These are phyloP conservation scores for Claviceps arundinis DNA, from an alignment of 2,329 filamentous ascomycete genomes.

Conservation along the genomic window DNA sequence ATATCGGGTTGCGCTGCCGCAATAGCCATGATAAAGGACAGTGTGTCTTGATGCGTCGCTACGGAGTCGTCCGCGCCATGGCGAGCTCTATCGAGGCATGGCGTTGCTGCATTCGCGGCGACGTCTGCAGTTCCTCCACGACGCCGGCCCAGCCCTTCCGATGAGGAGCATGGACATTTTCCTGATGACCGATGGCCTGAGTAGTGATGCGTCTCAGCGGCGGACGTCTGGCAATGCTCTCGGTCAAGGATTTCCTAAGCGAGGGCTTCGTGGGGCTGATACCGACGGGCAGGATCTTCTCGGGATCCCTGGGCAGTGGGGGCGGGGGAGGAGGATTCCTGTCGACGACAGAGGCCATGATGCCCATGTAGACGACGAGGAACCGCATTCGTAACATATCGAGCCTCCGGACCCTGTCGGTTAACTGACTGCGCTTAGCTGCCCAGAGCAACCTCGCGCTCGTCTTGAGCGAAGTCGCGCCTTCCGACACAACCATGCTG, in stretches of 20 bases:
- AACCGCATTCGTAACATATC: slow-evolving; percentile 53
- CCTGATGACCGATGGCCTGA: slow-evolving; percentile 38
- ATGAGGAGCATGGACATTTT: slow-evolving; percentile 32
- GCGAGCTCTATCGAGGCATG: slow-evolving; percentile 49
- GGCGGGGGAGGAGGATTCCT: slow-evolving; percentile 21
- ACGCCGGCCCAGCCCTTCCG: slow-evolving; percentile 49
- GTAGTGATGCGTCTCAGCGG: slow-evolving; percentile 40
- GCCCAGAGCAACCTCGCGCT: slow-evolving; percentile 45
- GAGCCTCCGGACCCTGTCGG: slow-evolving; percentile 44
- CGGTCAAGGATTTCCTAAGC: slow-evolving; percentile 29
- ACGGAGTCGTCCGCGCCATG: slow-evolving; percentile 26
- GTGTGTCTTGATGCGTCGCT: neutral
- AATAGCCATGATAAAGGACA: neutral
- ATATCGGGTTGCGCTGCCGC: neutral
- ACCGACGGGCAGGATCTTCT: slow-evolving; percentile 20
- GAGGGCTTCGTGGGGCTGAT: slow-evolving; percentile 18
- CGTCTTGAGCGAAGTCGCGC: slow-evolving; percentile 28
- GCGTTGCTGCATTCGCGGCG: slow-evolving; percentile 46
- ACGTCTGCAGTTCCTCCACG: slow-evolving; percentile 47
- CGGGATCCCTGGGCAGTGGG: slow-evolving; percentile 18
- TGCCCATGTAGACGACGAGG: slow-evolving; percentile 49
- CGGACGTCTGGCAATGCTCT: slow-evolving; percentile 31
- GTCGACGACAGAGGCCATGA: slow-evolving; percentile 29
- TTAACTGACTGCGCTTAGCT: slow-evolving; percentile 36
- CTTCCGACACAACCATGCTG: slow-evolving; percentile 34